Base-by-base conservation (phyloP, 352 stramenopile species). In the Phytophthora cactorum region DNA sequence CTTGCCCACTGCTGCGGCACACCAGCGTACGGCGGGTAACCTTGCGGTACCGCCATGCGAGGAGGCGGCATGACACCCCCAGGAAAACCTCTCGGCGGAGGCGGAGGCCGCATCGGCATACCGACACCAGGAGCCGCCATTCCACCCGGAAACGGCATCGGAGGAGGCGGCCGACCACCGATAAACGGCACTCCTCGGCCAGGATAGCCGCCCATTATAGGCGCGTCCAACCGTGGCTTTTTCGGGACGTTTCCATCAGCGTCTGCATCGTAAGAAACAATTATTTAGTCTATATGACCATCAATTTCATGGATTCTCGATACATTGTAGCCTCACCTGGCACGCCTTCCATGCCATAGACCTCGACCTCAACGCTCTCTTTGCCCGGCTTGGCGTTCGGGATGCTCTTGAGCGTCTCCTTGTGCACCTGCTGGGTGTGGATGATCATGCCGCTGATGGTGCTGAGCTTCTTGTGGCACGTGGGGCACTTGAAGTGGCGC, bases 381-480 rank as follows among this genome's bases (percentile, higher is more conserved):
- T 80, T 79, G 9, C 88, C 91, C 15, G 84, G 72, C 47, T 96
- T 97, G 45, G 90, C 90, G 53, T 97, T 96, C 1, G 88, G 90
- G 27, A 97, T 88, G 32, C 70, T 82, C 46, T 79, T 74, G 43
- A 97, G 82, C 34, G 75, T 76, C 68, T 96, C 89, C 60, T 97
- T 96, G 74, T 97, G 91, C 56, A 97, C 90, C 58, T 96, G 89
- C 65, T 90, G 78, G 63, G 84, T 82, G 76, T 97, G 91, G 47
- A 97, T 89, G 68, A 90, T 77, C 86, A 97, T 93, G 63, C 90
- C 91, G 59, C 89, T 86, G 58, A 90, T 87, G 22, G 91, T 97
- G 54, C 82, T 95, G 67, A 97, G 87, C 73, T 96, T 96, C 86
- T 97, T 97, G 76, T 96, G 80, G 79, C 91, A 97, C 25, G 86